These are phyloP conservation scores for Glycine soja DNA, from an alignment of 306 rosid species.

Conservation along the genomic window DNA sequence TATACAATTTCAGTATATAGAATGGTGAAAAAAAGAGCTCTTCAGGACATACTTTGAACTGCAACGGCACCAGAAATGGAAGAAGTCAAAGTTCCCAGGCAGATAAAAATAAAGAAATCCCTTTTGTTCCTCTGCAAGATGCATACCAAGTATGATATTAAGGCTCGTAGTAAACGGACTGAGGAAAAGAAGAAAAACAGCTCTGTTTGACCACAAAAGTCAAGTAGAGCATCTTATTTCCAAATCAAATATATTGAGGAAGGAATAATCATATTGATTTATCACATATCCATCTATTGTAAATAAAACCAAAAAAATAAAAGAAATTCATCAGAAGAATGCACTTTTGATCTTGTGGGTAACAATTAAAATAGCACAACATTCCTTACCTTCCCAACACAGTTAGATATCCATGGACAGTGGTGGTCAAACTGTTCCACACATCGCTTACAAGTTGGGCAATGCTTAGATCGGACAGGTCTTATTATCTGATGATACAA, in stretches of 20 bases:
- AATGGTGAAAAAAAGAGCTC: constrained; percentile 39
- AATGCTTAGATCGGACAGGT: constrained; percentile 95
- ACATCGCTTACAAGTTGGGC: constrained; percentile 90
- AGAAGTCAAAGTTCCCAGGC: constrained; percentile 72
- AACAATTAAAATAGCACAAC: constrained; percentile 31
- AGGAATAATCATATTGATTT: constrained; percentile 2
- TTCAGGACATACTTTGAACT: constrained; percentile 70
- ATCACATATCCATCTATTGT: constrained; percentile 34
- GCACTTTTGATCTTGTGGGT: neutral
- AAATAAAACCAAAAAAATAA: neutral
- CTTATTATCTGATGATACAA: constrained; percentile 81
- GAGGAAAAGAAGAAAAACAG: constrained; percentile 8
- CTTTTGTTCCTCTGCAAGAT: constrained; percentile 91
- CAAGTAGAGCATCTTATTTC: constrained; percentile 21
- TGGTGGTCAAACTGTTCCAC: constrained; percentile 99
- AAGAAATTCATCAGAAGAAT: constrained; percentile 31
- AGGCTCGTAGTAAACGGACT: constrained; percentile 22
- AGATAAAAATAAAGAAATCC: constrained; percentile 82
- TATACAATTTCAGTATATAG: constrained; percentile 41
- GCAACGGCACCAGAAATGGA: constrained; percentile 58
- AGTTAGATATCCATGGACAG: constrained; percentile 99
- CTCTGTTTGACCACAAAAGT: constrained; percentile 31
- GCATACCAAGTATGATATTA: constrained; percentile 46
- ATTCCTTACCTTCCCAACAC: constrained; percentile 89
- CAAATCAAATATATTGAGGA: constrained; percentile 30